Conservation (phyloP, 148 eudicot species). For the Camellia sinensis region DNA sequence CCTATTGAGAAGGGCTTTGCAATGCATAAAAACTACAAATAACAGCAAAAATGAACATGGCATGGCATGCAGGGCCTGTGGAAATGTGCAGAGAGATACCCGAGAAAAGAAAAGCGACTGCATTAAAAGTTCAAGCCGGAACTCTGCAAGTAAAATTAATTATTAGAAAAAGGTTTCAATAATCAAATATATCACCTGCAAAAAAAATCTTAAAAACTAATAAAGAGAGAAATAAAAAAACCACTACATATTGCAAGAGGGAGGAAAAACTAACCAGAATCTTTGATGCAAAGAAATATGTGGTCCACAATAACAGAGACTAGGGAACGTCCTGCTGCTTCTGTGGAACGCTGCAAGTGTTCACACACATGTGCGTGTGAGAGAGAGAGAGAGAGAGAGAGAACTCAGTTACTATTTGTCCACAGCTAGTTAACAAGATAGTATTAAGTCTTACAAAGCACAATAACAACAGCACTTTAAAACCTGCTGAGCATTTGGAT, state of each 20-base stretch:
- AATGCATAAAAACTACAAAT: not conserved
- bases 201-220: slow-evolving; percentile 1
- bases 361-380: not conserved
- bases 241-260: slow-evolving; percentile 1
- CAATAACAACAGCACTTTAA: slow-evolving; percentile 12
- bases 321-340: slow-evolving; percentile 89
- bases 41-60: not conserved
- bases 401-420: not conserved
- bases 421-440: not conserved
- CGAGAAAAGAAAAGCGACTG: slow-evolving; percentile 88
- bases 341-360: slow-evolving; percentile 61
- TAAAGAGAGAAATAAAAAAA: not conserved
- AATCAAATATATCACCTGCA: not conserved
- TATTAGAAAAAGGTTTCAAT: slow-evolving; percentile 20
- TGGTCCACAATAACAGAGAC: slow-evolving; percentile 86
- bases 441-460: not conserved
- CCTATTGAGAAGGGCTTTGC: not conserved
- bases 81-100: slow-evolving; percentile 37
- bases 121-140: slow-evolving; percentile 91
- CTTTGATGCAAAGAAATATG: slow-evolving; percentile 80
- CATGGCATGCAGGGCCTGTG: not conserved
- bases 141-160: slow-evolving; percentile 53
- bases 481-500: slow-evolving; percentile 74
- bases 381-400: slow-evolving; percentile 17
- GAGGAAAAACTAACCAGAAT: slow-evolving; percentile 56